Conservation (phyloP, 2,329 filamentous ascomycete species). For the Shiraia sp. region DNA sequence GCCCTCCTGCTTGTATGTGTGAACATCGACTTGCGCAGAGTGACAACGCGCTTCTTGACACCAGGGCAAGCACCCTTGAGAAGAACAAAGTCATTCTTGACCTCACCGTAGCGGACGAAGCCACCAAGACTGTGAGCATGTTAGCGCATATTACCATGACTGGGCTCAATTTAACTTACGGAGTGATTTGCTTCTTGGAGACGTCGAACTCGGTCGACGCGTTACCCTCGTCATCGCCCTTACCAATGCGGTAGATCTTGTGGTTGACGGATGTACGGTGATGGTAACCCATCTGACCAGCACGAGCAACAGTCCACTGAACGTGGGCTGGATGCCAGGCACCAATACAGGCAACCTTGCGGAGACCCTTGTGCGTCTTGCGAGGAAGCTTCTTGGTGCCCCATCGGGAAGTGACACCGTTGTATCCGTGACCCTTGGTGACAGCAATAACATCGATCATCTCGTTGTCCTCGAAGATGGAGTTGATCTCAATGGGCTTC, state of each 20-base stretch:
- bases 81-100: conserved; percentile 99
- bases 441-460: conserved; percentile 99
- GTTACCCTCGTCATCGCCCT: conserved; percentile 87
- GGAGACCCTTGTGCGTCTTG: conserved; percentile 99
- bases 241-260: conserved; percentile 99
- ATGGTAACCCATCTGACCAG: conserved; percentile 99
- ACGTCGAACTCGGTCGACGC: conserved; percentile 94
- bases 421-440: conserved; percentile 99
- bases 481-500: conserved; percentile 93
- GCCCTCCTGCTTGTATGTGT: conserved; percentile 92
- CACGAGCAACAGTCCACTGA: conserved; percentile 99
- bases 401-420: conserved; percentile 96
- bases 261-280: conserved; percentile 99
- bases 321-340: conserved; percentile 99
- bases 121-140: conserved; percentile 80
- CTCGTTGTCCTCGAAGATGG: conserved; percentile 99
- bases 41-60: conserved; percentile 99
- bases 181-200: conserved; percentile 99
- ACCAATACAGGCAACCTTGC: conserved; percentile 99
- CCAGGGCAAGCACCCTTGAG: conserved; percentile 97
- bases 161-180: conserved; percentile 68
- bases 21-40: conserved; percentile 98
- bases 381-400: conserved; percentile 99
- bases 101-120: conserved; percentile 98
- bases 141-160: conserved; percentile 37